Percentiles rank a stretch among this genome's conserved stretches.
These are phyloP conservation scores for Coemansia sp. DNA, from an alignment of 192 early-diverging fungal species.

Conservation along the genomic window DNA sequence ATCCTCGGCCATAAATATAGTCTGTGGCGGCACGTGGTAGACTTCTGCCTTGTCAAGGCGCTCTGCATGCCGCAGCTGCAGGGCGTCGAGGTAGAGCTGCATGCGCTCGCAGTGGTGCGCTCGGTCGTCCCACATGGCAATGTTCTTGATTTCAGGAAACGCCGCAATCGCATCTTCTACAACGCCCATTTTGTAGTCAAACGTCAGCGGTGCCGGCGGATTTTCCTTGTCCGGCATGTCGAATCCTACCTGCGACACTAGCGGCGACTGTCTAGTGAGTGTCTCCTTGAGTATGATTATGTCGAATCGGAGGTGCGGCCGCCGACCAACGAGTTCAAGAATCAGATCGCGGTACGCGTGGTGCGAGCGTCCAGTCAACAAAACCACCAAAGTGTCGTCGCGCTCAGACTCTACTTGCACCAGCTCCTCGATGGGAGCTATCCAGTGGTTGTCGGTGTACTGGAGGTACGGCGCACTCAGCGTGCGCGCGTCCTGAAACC, in stretches of 20 bases:
- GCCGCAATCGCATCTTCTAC: conserved; percentile 54
- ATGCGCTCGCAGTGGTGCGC: conserved; percentile 47
- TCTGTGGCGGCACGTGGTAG: conserved; percentile 43
- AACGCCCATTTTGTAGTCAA: conserved; percentile 60
- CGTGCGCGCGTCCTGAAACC: conserved; percentile 61
- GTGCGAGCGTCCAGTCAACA: conserved; percentile 50
- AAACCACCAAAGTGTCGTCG: conserved; percentile 32
- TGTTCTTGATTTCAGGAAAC: conserved; percentile 47
- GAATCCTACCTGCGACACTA: conserved; percentile 23
- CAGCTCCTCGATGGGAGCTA: conserved; percentile 13
- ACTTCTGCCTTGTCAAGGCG: conserved; percentile 25
- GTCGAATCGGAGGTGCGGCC: conserved; percentile 52
- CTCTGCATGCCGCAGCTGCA: conserved; percentile 21
- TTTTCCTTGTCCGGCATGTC: not conserved
- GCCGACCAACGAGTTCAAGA: conserved; percentile 29
- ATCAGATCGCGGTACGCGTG: conserved; percentile 43
- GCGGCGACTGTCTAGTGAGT: conserved; percentile 33
- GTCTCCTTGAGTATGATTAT: conserved; percentile 57
- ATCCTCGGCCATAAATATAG: conserved; percentile 37
- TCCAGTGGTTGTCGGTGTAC: conserved; percentile 36
- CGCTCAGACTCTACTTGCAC: conserved; percentile 13
- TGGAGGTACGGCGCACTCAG: conserved; percentile 49
- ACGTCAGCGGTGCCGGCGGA: conserved; percentile 51
- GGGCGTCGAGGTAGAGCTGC: conserved; percentile 42
- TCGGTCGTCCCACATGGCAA: conserved; percentile 62